These are phyloP conservation scores for Lactuca saligna DNA, from an alignment of 129 eudicot genomes.

Conservation along the genomic window DNA sequence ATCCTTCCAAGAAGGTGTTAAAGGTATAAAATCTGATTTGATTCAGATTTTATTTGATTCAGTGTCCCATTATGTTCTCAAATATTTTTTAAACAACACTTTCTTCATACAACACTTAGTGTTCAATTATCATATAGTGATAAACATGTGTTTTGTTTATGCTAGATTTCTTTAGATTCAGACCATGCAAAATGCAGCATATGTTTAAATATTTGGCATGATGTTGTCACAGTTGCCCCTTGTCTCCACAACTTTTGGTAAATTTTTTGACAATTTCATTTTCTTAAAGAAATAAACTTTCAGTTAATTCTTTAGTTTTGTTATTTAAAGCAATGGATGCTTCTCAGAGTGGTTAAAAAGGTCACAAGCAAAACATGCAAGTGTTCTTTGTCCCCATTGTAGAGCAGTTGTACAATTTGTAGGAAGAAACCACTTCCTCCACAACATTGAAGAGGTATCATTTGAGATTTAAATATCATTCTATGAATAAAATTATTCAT, in stretches of 20 bases:
- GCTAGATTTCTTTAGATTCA: conserved; percentile 63
- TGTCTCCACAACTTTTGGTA: conserved; percentile 98
- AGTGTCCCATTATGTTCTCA: background rate
- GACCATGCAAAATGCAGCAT: conserved; percentile 89
- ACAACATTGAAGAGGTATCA: conserved; percentile 78
- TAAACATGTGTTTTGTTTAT: conserved; percentile 19
- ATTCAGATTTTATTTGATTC: background rate
- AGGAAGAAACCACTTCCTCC: conserved; percentile 85
- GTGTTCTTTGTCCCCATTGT: conserved; percentile 88
- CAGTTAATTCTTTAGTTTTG: conserved; percentile 5
- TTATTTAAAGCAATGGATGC: conserved; percentile 76
- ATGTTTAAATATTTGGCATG: conserved; percentile 92
- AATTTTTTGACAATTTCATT: conserved; percentile 3
- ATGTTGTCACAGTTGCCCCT: conserved; percentile 95
- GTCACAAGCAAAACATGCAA: conserved; percentile 65
- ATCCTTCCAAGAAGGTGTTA: conserved; percentile 41
- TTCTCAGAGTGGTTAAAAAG: conserved; percentile 96
- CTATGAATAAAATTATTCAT: background rate
- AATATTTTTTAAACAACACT: no score
- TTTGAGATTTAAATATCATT: background rate
- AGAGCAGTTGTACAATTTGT: conserved; percentile 86
- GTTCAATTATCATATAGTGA: background rate
- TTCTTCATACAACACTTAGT: background rate
- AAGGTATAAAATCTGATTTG: conserved; percentile 41
- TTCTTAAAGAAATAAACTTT: conserved; percentile 3